Conservation (phyloP, 2,329 filamentous ascomycete genomes). For the Cercospora sp. region DNA sequence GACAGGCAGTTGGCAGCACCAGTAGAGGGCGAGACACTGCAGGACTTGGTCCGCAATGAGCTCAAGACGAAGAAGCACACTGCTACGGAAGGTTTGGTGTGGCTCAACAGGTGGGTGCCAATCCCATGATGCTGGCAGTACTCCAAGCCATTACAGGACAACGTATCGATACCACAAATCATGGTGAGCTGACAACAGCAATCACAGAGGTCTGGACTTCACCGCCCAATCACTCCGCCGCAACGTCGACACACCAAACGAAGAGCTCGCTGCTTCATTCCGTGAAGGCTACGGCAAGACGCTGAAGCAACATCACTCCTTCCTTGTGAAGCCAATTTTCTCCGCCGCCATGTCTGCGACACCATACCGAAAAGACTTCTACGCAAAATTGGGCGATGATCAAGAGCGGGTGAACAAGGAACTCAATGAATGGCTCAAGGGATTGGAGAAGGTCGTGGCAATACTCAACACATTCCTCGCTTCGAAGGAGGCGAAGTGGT, state of each 20-base stretch:
- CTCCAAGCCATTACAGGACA: neutral
- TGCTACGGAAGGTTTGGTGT: slow-evolving; percentile 85
- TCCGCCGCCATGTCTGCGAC: slow-evolving; percentile 88
- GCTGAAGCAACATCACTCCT: slow-evolving; percentile 87
- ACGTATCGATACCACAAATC: neutral
- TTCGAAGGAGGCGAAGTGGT: slow-evolving; percentile 50
- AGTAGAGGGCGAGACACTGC: slow-evolving; percentile 75
- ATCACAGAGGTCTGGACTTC: slow-evolving; percentile 81
- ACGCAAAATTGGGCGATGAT: slow-evolving; percentile 76
- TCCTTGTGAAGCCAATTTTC: slow-evolving; percentile 89
- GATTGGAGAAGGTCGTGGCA: slow-evolving; percentile 73
- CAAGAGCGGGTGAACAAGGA: slow-evolving; percentile 61
- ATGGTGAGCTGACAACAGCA: neutral
- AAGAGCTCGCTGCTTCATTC: slow-evolving; percentile 87
- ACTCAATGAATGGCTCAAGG: slow-evolving; percentile 70
- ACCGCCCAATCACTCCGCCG: slow-evolving; percentile 78
- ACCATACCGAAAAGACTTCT: slow-evolving; percentile 92
- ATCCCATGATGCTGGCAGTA: neutral
- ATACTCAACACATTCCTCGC: slow-evolving; percentile 69
- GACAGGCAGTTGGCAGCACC: slow-evolving; percentile 78
- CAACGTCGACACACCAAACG: slow-evolving; percentile 66
- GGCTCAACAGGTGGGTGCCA: slow-evolving; percentile 73
- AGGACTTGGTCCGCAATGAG: slow-evolving; percentile 83
- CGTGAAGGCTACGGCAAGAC: slow-evolving; percentile 78
- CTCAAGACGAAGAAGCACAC: slow-evolving; percentile 84